These are phyloP conservation scores for Parasitella parasitica DNA, from an alignment of 371 early-diverging fungal genomes.

Conservation along the genomic window DNA sequence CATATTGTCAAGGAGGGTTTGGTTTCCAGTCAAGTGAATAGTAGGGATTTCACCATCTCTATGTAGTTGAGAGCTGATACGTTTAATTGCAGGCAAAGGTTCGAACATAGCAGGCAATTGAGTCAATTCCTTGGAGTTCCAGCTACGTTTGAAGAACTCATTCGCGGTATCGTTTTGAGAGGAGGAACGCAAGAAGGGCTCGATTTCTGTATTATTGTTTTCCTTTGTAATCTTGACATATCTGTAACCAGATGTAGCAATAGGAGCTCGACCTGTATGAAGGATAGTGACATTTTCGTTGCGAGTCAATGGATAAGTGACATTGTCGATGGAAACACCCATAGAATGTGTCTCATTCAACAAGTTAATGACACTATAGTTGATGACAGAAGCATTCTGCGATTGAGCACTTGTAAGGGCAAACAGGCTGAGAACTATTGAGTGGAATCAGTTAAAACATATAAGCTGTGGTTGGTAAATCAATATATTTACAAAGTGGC, in stretches of 20 bases:
- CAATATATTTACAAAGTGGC: not conserved
- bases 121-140: constrained; percentile 11
- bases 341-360: constrained; percentile 14
- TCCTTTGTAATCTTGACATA: constrained; percentile 8
- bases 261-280: constrained; percentile 18
- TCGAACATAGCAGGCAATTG: constrained; percentile 4
- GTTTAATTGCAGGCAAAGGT: constrained; percentile 15
- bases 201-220: constrained; percentile 6
- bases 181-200: constrained; percentile 8
- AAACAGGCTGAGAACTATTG: not conserved
- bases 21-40: constrained; percentile 19
- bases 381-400: not conserved
- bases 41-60: constrained; percentile 24
- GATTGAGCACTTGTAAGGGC: not conserved
- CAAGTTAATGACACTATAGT: constrained; percentile 19
- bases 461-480: too few species aligned
- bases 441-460: not conserved
- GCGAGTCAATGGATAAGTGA: constrained; percentile 9
- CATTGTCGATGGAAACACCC: constrained; percentile 23
- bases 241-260: constrained; percentile 7
- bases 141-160: constrained; percentile 23
- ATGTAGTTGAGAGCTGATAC: constrained; percentile 16
- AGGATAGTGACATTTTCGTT: not conserved
- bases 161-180: constrained; percentile 2
- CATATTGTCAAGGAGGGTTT: constrained; percentile 19